phyloP scores from a whole-genome alignment of 2,329 filamentous ascomycete genomes.

The Clarireedia hainanense region DNA sequence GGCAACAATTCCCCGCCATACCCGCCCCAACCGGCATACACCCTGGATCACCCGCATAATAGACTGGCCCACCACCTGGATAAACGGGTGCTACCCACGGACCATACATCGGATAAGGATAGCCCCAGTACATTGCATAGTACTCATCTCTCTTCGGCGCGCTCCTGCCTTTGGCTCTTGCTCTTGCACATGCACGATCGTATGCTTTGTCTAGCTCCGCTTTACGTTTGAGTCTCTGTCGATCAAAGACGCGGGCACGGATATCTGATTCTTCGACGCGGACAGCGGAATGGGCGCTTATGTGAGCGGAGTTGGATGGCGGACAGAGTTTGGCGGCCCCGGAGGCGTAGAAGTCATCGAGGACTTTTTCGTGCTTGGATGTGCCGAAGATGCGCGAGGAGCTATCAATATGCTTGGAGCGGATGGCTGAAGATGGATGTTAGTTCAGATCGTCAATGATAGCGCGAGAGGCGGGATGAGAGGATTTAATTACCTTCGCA shows the following conservation, averaged over 20 bases:
- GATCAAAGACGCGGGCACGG: conserved; percentile 23
- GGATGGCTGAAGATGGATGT: conserved; percentile 36
- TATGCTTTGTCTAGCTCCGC: conserved; percentile 48
- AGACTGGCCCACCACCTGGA: conserved; percentile 35
- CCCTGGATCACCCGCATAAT: conserved; percentile 38
- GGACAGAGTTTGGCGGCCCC: conserved; percentile 42
- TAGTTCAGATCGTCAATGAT: background rate
- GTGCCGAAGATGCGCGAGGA: conserved; percentile 38
- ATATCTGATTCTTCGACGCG: conserved; percentile 21
- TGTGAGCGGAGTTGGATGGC: conserved; percentile 55
- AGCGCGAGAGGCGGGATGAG: background rate
- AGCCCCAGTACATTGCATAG: conserved; percentile 38
- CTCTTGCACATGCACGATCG: conserved; percentile 42
- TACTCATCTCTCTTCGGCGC: conserved; percentile 43
- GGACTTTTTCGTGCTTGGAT: conserved; percentile 39
- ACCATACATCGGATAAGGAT: conserved; percentile 41
- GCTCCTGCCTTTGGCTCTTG: conserved; percentile 40
- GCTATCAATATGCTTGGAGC: conserved; percentile 45
- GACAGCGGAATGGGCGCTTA: conserved; percentile 67
- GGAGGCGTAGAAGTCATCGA: conserved; percentile 40
- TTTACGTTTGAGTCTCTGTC: conserved; percentile 27
- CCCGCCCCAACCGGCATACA: conserved; percentile 30
- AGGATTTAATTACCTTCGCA: conserved; percentile 49
- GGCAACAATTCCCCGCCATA: conserved; percentile 35
- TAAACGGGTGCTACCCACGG: conserved; percentile 36